Conservation (phyloP, 768 basidiomycete genomes). For the Tulasnella sp. region DNA sequence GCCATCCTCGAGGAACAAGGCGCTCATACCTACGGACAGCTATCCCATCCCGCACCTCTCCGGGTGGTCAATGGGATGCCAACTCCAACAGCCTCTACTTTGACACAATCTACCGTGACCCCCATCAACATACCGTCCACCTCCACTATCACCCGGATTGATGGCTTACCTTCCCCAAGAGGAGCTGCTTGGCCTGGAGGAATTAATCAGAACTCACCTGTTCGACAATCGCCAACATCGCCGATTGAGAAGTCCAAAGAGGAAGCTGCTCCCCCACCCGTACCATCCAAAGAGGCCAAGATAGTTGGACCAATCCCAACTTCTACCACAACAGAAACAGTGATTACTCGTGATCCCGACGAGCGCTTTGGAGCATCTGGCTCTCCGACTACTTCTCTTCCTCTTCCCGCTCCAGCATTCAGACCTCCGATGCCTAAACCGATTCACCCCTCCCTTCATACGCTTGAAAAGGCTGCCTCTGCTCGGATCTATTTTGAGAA, state of each 20-base stretch:
- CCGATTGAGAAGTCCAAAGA: too few relatives aligned
- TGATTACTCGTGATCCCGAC: too few relatives aligned
- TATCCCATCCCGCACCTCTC: constrained; percentile 34
- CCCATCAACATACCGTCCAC: too few relatives aligned
- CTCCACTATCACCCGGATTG: constrained; percentile 4
- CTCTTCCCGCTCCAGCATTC: constrained; percentile 17
- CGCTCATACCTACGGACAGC: constrained; percentile 27
- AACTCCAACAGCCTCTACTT: constrained; percentile 32
- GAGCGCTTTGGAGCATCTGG: too few relatives aligned
- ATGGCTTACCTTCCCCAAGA: constrained; percentile 14
- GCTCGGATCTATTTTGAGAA: constrained; percentile 91
- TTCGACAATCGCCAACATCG: too few relatives aligned
- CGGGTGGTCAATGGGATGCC: constrained; percentile 72
- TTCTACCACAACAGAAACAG: too few relatives aligned
- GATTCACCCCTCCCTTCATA: constrained; percentile 76
- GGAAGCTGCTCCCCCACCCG: too few relatives aligned
- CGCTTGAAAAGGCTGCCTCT: constrained; percentile 86
- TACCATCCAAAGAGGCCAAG: too few relatives aligned
- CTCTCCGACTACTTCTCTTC: too few relatives aligned
- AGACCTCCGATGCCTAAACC: constrained; percentile 35
- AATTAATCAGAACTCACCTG: not conserved
- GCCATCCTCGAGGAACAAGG: not conserved
- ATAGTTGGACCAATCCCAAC: too few relatives aligned
- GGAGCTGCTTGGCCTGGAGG: constrained; percentile 3
- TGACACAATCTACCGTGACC: constrained; percentile 7